A percentile compares a stretch with the other conserved stretches of the same genome.
phyloP scores from a whole-genome alignment of 176 grass and related monocot genomes.

The Cenchrus fungigraminus region DNA sequence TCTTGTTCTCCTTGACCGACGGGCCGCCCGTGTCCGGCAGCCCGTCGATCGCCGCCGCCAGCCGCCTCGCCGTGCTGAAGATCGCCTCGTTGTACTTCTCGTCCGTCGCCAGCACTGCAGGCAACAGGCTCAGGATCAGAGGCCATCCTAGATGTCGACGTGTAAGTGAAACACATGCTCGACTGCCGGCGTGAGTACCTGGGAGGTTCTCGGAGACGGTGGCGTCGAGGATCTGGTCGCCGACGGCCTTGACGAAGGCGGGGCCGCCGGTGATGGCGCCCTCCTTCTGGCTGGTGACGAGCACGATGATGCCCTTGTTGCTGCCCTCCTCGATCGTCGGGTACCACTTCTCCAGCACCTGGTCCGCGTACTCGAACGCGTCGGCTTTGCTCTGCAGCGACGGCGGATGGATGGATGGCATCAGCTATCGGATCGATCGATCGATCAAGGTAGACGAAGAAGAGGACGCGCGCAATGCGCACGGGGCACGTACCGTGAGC shows the following conservation, averaged over 20 bases:
- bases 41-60: constrained; percentile 84
- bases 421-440: background rate
- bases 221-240: constrained; percentile 78
- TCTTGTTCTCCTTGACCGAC: constrained; percentile 87
- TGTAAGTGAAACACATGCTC: background rate
- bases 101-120: constrained; percentile 87
- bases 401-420: background rate
- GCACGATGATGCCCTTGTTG: constrained; percentile 95
- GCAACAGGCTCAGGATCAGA: background rate
- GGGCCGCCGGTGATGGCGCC: constrained; percentile 95
- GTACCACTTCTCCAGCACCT: constrained; percentile 99
- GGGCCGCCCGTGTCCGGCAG: constrained; percentile 86
- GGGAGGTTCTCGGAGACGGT: constrained; percentile 95
- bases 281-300: constrained; percentile 99
- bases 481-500: constrained; percentile 62
- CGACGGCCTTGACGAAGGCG: constrained; percentile 76
- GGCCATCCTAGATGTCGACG: background rate
- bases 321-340: constrained; percentile 86
- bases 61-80: constrained; percentile 64
- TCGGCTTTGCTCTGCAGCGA: constrained; percentile 90
- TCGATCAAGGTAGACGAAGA: no score
- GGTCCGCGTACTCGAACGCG: constrained; percentile 98
- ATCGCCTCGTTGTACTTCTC: constrained; percentile 98
- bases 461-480: background rate
- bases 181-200: constrained; percentile 36